These are phyloP conservation scores for Aurantiochytrium sp. DNA, from an alignment of 108 stramenopile genomes.

Conservation along the genomic window DNA sequence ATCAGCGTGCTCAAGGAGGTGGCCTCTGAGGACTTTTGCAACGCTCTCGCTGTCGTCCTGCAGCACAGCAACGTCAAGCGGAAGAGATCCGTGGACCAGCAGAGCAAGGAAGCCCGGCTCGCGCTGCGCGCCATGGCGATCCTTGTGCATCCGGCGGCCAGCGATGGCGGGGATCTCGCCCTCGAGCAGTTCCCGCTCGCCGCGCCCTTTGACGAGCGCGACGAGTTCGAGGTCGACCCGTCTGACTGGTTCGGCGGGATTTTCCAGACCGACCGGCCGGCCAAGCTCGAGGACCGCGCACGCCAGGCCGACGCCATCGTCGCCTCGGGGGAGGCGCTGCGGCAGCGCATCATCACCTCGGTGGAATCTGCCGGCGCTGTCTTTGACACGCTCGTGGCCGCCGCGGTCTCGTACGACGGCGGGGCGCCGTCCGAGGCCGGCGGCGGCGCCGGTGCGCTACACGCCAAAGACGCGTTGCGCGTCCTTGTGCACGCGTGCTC, in stretches of 20 bases:
- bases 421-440: background rate
- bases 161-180: background rate
- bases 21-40: background rate
- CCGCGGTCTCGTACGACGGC: background rate
- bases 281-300: background rate
- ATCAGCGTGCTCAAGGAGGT: background rate
- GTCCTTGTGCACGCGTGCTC: background rate
- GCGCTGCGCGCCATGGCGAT: background rate
- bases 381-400: background rate
- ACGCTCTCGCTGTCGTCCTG: background rate
- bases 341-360: background rate
- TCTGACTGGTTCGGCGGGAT: background rate
- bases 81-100: background rate
- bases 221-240: background rate
- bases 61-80: background rate
- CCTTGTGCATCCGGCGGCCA: background rate
- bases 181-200: background rate
- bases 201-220: conserved; percentile 3
- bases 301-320: background rate
- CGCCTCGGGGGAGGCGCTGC: background rate
- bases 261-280: background rate
- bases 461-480: background rate
- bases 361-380: background rate
- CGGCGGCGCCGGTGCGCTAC: background rate
- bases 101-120: background rate